Evolutionary conservation across 1,284 basidiomycete species (phyloP), one percentile per base, ranked within the genome.

Genomic region (Mycena citricolor): DNA sequence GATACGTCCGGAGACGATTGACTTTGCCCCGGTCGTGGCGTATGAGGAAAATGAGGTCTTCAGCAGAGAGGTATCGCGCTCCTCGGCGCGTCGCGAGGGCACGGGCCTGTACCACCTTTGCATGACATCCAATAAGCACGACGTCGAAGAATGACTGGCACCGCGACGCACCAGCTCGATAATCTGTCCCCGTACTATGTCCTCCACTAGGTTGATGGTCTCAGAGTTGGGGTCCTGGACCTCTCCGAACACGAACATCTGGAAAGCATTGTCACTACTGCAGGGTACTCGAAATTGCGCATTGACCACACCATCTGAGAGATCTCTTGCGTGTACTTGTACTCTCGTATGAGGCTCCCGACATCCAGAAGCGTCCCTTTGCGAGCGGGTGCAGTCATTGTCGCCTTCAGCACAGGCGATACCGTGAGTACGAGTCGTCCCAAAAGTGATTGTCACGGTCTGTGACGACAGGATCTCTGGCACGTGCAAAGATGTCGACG

Each of bases 221-320:
- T 94, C 91, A 6, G 79, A 74, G 42, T 86, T 79, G 0, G 94
- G 91, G 49, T 97, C 91, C 59, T 92, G 89, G 1, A 97, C 88
- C 65, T 95, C 93, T 4, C 92, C 94, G 63, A 97, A 97, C 32
- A 98, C 94, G 60, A 95, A 97, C 86, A 97, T 93, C 92, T 94
- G 40, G 25, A 26, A 7, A 39, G 36, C 8, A 5, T 39, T 40
- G 20, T 14, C 22, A 24, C 7, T 12, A 36, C 25, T 36, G 24
- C 8, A 12, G 14, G 17, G 11, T n/a, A 4, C 24, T n/a, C 13
- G 22, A 42, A 25, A 33, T 14, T 5, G 22, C 19, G 17, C 21
- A 30, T 19, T 19, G 17, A 16, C 39, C 47, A 32, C 25, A 71
- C 71, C 71, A 74, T 74, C 54, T 74, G 90, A 2, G 87, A 81